Evolutionary conservation across 1,139 yeast species (phyloP).

Genomic region (Petasospora fabianii): DNA sequence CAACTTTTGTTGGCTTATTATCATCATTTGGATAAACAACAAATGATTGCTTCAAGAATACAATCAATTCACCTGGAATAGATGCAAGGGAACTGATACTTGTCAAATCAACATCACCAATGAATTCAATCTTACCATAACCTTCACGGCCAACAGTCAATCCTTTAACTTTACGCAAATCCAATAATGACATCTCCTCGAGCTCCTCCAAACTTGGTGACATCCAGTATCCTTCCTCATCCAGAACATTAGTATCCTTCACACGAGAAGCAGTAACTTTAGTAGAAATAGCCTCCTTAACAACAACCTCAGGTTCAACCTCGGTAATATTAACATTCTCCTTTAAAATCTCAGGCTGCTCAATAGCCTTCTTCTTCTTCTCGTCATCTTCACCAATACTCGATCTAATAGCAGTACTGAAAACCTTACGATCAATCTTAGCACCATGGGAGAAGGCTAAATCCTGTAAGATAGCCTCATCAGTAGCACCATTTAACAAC

Average conservation of each 20-base stretch:
- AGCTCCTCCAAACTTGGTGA: constrained; percentile 71
- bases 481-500: constrained; percentile 43
- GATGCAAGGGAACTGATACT: constrained; percentile 54
- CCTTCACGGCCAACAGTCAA: constrained; percentile 80
- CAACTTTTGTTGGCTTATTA: constrained; percentile 55
- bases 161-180: constrained; percentile 59
- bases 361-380: constrained; percentile 1
- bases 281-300: not conserved
- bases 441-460: constrained; percentile 9
- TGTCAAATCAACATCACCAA: constrained; percentile 80
- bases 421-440: constrained; percentile 8
- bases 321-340: not conserved
- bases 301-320: not conserved
- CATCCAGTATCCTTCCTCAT: constrained; percentile 81
- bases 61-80: constrained; percentile 62
- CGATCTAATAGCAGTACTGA: constrained; percentile 8
- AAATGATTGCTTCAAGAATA: constrained; percentile 59
- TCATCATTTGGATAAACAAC: constrained; percentile 70
- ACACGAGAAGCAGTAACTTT: constrained; percentile 5
- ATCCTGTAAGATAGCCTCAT: constrained; percentile 57
- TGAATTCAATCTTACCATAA: constrained; percentile 72
- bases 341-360: not conserved
- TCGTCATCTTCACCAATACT: constrained; percentile 1
- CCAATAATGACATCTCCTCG: constrained; percentile 53
- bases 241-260: constrained; percentile 40